Base-by-base conservation (phyloP, 139 green algal species). In the Tetratostichococcus sp. region DNA sequence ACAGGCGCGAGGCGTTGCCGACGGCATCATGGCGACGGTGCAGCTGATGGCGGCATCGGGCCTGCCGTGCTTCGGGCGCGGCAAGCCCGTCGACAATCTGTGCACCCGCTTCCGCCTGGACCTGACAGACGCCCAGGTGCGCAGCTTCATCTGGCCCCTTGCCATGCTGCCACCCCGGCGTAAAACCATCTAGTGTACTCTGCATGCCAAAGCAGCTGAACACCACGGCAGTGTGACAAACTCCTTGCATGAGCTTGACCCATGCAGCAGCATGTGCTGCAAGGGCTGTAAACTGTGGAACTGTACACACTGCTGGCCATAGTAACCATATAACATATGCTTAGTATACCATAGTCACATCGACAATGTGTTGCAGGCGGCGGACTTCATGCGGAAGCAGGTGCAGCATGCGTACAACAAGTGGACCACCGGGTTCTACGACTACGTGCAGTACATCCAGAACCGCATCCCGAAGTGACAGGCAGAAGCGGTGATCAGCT, bases 361-460 rank as follows among this genome's bases (percentile, higher is more conserved):
- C n/a, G n/a, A n/a, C n/a, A n/a, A n/a, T n/a, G n/a, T n/a, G n/a
- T n/a, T n/a, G 19, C 50, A 62, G 39, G 89, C 89, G 5, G 90
- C 90, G 1, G 79, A 76, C 16, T 91, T 91, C 82, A 94, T 99
- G 89, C 81, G 82, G 19, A 70, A 30, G 6, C 77, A 84, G 22
- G 90, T 98, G 5, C 50, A 76, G 21, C 88, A 97, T 69, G 87
- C 95, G 0, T 99, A 99, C 79, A 87, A 97, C 82, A 94, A 94
- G 79, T 97, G 92, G 92, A 97, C 92, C 11, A 97, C 93, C 16
- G 85, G 86, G 5, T 91, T 91, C 72, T 98, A 98, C 59, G 95
- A 99, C 77, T 88, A 93, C 65, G 89, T 96, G 35, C 91, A 96
- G 78, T 93, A 91, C 69, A 50, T 92, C 62, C 91, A 96, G 78